A percentile compares a stretch with the other conserved stretches of the same genome.
These are phyloP conservation scores for Stropharia rugosoannulata DNA, from an alignment of 768 basidiomycete species.

Conservation along the genomic window DNA sequence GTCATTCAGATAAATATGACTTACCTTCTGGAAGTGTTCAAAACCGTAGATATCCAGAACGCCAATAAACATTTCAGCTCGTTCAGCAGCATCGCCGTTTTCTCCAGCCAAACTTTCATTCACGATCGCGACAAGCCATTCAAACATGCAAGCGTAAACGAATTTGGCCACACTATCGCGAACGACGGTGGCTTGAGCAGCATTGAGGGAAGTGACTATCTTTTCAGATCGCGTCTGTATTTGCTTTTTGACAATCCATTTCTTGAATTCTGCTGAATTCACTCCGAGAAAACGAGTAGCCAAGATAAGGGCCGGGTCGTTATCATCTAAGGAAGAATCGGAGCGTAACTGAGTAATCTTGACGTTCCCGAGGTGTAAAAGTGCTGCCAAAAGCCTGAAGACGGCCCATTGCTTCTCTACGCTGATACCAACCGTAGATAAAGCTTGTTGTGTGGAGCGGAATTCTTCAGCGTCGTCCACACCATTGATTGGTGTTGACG, in stretches of 20 bases:
- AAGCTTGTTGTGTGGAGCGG: constrained; percentile 86
- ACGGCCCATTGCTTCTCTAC: constrained; percentile 99
- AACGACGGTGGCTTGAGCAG: constrained; percentile 89
- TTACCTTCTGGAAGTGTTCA: constrained; percentile 94
- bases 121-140: constrained; percentile 96
- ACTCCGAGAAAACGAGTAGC: constrained; percentile 92
- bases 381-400: constrained; percentile 88
- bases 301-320: constrained; percentile 74
- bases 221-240: constrained; percentile 93
- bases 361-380: constrained; percentile 98
- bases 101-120: constrained; percentile 98
- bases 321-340: constrained; percentile 83
- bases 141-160: constrained; percentile 97
- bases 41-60: constrained; percentile 98
- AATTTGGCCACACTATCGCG: constrained; percentile 98
- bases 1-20: too few species aligned
- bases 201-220: constrained; percentile 86
- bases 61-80: constrained; percentile 98
- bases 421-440: constrained; percentile 96
- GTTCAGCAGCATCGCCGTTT: constrained; percentile 83
- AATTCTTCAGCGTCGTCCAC: constrained; percentile 98
- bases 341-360: constrained; percentile 79
- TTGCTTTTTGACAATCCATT: constrained; percentile 99
- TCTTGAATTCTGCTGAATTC: constrained; percentile 91
- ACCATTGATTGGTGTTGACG: constrained; percentile 82